Base-by-base conservation (phyloP, 768 basidiomycete species). In the Phlegmacium glaucopus region DNA sequence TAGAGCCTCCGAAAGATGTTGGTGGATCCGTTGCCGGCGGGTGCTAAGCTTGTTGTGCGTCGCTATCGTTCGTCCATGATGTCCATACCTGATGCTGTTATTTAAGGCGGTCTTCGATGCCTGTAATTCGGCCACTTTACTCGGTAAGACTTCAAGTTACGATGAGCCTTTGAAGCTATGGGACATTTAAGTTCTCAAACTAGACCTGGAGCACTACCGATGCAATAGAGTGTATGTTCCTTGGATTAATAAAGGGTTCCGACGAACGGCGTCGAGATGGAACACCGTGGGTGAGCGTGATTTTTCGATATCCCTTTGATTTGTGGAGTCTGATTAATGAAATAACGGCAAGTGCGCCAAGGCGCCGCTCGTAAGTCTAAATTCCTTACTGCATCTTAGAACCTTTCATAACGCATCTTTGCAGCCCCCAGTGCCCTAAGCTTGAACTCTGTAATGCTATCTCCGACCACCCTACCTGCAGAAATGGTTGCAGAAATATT, bases 221-320 rank as follows among this genome's bases (percentile, higher is more conserved):
- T 77, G 74, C 45, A 75, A 77, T 47, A 58, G 70, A 6, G 68
- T 72, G 4, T 75, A 67, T 29, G 71, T 74, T 3, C 75, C 75
- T 2, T 77, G 72, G 72, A 53, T 69, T 1, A 72, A 69, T 26
- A 75, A 74, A 50, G 73, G 71, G 9, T 59, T 55, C 25, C 56
- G 75, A 9, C 55, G 61, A 34, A 69, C 68, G n/a, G 59, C 67
- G 28, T 59, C 67, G 9, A 49, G 49, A 16, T 61, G 62, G 63
- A 22, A 22, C 22, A 22, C 5, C 22, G 22, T 22, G 22, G 22
- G 22, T 22, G 22, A 22, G 22, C 22, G n/a, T n/a, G n/a, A n/a
- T 22, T 22, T 22, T 22, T 22, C 5, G 3, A 22, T 22, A 22
- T 22, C 5, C 22, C 5, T 22, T 22, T 5, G 22, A 22, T 5